Evolutionary conservation across 2,329 filamentous ascomycete species (phyloP), one percentile per base, ranked within the genome.

Genomic region (Penicillium sp.): DNA sequence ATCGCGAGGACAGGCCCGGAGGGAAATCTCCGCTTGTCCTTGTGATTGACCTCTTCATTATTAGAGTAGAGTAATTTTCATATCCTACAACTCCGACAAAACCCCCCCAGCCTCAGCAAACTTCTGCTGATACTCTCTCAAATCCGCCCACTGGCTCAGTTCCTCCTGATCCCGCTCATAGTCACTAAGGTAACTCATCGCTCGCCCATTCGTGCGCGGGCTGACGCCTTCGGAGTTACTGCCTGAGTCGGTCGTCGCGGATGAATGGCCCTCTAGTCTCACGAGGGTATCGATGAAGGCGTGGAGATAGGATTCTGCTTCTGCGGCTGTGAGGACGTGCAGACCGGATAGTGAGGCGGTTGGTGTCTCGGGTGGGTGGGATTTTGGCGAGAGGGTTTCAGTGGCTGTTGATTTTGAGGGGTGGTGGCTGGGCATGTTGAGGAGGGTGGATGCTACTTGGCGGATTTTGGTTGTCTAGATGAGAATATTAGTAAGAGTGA

Each of bases 401-500:
- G 64, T 53, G 12, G 61, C 47, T 25, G 58, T 49, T 10, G 60
- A 37, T 11, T 48, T 57, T 43, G 50, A 42, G 3, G 83, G 81
- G 67, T 84, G 84, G 28, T 81, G 76, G 51, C 82, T 79, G 1
- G 85, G 84, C 1, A 82, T 79, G 62, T 90, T 87, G 51, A 96
- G 84, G 7, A 96, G 82, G 0, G 91, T 95, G 31, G 88, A 89
- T 1, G 91, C 91, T 41, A 96, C 89, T 70, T 91, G 89, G 10
- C 91, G 89, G 66, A 96, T 91, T 80, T 96, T 96, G 79, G 87
- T 87, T 69, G 91, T 91, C 84, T 86, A 73, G 39, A 5, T 15
- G 6, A 20, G 7, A 51, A 62, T 43, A 57, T 58, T 55, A 28
- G 48, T 10, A 45, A 43, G 15, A 25, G n/a, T n/a, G 5, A 14